A percentile compares a stretch with the other conserved stretches of the same genome.
These are phyloP conservation scores for Gossypium trilobum DNA, from an alignment of 441 rosid species.

Conservation along the genomic window DNA sequence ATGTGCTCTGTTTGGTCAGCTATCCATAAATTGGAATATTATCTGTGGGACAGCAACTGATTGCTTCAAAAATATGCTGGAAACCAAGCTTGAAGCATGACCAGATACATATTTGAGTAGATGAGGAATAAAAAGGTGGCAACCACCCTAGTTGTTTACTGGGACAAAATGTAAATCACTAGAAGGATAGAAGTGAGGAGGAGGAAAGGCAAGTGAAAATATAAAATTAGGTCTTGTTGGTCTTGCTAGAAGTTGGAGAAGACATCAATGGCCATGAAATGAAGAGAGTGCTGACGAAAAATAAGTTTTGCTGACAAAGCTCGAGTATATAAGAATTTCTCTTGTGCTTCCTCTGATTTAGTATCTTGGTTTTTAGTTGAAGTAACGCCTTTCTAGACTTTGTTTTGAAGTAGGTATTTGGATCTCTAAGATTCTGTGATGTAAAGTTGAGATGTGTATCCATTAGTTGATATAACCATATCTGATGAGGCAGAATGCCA, in stretches of 20 bases:
- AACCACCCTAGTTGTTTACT: not conserved
- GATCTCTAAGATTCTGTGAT: not conserved
- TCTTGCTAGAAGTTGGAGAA: not conserved
- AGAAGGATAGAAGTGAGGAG: not conserved
- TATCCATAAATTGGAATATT: not conserved
- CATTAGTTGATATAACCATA: not conserved
- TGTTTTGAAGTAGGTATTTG: not conserved
- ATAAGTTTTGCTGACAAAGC: not conserved
- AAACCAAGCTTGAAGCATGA: not conserved
- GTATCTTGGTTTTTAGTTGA: not conserved
- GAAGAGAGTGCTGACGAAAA: not conserved
- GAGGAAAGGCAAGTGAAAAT: not conserved
- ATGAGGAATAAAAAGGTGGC: not conserved
- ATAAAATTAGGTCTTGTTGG: not conserved
- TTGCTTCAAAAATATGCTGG: not conserved
- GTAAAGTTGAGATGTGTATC: not conserved
- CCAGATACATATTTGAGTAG: not conserved
- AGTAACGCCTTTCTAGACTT: not conserved
- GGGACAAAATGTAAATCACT: not conserved
- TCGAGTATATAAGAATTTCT: not conserved
- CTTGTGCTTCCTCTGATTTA: not conserved
- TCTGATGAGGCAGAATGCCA: not conserved
- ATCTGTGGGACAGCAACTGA: not conserved
- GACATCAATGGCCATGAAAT: not conserved
- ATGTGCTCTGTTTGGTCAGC: not conserved